phyloP scores from a whole-genome alignment of 352 stramenopile species.

The Phytophthora constricta region DNA sequence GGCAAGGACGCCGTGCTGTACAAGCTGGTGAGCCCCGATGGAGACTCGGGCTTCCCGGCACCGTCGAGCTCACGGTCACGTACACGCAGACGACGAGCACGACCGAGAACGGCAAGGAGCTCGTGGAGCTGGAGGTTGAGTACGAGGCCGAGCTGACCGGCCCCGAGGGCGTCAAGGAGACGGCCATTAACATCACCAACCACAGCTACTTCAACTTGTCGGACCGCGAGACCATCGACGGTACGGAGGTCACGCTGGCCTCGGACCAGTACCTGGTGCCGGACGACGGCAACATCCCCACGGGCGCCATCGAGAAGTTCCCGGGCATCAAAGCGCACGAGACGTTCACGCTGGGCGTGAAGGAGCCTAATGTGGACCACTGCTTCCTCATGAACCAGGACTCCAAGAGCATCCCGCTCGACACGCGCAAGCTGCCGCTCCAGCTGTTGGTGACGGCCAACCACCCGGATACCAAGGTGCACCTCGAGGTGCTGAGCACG shows the following conservation, averaged over 20 bases:
- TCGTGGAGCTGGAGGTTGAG: slow-evolving; percentile 29
- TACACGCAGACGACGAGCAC: slow-evolving; percentile 32
- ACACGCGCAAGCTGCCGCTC: slow-evolving; percentile 30
- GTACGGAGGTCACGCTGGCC: slow-evolving; percentile 28
- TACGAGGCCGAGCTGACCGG: slow-evolving; percentile 34
- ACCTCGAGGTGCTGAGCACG: slow-evolving; percentile 35
- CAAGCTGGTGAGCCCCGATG: slow-evolving; percentile 32
- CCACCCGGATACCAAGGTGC: slow-evolving; percentile 36
- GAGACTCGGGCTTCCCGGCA: slow-evolving; percentile 38
- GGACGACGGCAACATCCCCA: slow-evolving; percentile 36
- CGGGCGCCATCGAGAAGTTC: slow-evolving; percentile 35
- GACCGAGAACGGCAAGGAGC: slow-evolving; percentile 36
- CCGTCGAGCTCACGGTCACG: slow-evolving; percentile 26
- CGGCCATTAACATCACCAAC: slow-evolving; percentile 41
- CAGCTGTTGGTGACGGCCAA: slow-evolving; percentile 32
- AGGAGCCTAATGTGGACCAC: slow-evolving; percentile 40
- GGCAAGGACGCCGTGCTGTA: slow-evolving; percentile 33
- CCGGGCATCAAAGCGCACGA: slow-evolving; percentile 31
- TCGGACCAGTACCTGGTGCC: slow-evolving; percentile 35
- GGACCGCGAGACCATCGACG: slow-evolving; percentile 37
- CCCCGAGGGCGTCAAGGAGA: slow-evolving; percentile 34
- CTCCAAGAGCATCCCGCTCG: slow-evolving; percentile 37
- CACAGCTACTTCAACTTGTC: slow-evolving; percentile 43
- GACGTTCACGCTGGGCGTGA: slow-evolving; percentile 32
- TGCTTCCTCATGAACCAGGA: slow-evolving; percentile 37